Conservation (phyloP, 1,284 basidiomycete species). For the Leccinum pachyderme region DNA sequence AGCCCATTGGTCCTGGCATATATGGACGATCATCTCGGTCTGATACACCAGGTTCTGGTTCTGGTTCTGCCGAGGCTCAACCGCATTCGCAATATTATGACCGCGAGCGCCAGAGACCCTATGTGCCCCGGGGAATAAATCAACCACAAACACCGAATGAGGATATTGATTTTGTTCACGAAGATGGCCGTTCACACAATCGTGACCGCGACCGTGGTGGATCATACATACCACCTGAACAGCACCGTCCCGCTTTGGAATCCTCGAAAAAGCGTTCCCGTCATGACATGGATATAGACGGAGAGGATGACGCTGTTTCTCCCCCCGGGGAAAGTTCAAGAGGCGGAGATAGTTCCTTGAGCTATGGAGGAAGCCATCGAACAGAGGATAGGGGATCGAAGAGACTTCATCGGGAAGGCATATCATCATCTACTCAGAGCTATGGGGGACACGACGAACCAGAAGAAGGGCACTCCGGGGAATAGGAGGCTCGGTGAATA, state of each 20-base stretch:
- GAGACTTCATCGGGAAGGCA: constrained; percentile 51
- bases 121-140: constrained; percentile 42
- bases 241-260: constrained; percentile 31
- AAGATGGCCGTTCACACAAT: constrained; percentile 43
- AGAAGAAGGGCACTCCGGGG: constrained; percentile 37
- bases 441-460: constrained; percentile 45
- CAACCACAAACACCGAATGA: constrained; percentile 38
- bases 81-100: constrained; percentile 48
- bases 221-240: constrained; percentile 30
- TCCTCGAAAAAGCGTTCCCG: constrained; percentile 53
- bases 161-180: constrained; percentile 48
- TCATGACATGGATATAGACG: constrained; percentile 60
- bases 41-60: constrained; percentile 51
- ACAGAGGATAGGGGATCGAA: constrained; percentile 53
- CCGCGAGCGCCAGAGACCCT: constrained; percentile 43
- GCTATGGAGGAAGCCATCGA: constrained; percentile 29
- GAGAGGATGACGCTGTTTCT: constrained; percentile 45
- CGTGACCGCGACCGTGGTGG: constrained; percentile 34
- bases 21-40: constrained; percentile 47
- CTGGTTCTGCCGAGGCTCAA: constrained; percentile 43
- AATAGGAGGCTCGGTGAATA: constrained; percentile 31
- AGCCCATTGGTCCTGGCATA: constrained; percentile 34
- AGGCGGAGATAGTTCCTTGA: constrained; percentile 32
- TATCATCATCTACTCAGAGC: constrained; percentile 33
- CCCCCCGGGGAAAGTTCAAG: constrained; percentile 32